Percentiles rank a stretch among this genome's conserved stretches.
These are phyloP conservation scores for Drechslerella stenobrocha DNA, from an alignment of 2,329 filamentous ascomycete species.

Conservation along the genomic window DNA sequence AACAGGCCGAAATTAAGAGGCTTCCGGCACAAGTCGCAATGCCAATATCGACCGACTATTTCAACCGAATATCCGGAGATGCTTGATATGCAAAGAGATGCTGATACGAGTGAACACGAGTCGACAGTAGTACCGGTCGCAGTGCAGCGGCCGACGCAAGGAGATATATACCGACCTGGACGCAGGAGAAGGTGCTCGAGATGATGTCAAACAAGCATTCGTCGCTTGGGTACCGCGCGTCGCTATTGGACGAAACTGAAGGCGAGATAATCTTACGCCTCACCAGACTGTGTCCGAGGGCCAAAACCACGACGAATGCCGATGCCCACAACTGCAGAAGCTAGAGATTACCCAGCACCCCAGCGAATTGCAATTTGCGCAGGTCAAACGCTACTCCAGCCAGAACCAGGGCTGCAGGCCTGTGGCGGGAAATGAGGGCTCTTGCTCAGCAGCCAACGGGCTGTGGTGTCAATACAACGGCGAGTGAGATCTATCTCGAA, in stretches of 20 bases:
- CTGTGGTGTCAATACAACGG: background rate
- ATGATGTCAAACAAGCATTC: conserved; percentile 1
- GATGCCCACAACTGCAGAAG: background rate
- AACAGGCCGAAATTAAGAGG: conserved; percentile 3
- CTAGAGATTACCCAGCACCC: background rate
- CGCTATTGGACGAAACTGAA: background rate
- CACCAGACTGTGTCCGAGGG: background rate
- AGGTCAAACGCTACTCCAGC: background rate
- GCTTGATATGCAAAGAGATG: no score
- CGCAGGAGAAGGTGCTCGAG: background rate
- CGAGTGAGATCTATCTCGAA: background rate
- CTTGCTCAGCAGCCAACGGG: background rate
- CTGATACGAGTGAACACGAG: no score
- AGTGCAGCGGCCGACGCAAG: no score
- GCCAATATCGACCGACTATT: background rate
- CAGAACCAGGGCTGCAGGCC: background rate
- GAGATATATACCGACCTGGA: no score
- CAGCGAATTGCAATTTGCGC: background rate
- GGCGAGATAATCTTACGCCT: background rate
- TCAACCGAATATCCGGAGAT: background rate
- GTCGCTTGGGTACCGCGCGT: background rate
- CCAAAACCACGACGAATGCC: background rate
- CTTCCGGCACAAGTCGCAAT: background rate
- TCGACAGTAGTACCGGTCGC: no score
- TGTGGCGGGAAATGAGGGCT: background rate